phyloP scores from a whole-genome alignment of 169 alveolate species.

The Babesia microti region DNA sequence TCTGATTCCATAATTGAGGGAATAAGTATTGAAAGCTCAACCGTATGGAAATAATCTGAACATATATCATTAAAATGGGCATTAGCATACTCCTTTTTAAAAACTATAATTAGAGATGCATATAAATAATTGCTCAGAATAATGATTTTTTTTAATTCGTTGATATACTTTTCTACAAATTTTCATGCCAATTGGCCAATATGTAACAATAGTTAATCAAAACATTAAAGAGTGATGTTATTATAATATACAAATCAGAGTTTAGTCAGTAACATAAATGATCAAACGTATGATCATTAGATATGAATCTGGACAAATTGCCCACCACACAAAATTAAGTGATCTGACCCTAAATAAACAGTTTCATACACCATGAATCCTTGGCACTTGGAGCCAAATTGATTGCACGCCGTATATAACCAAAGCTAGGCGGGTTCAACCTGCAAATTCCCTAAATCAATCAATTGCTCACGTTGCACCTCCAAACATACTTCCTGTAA shows the following conservation, averaged over 20 bases:
- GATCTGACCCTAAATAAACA: conserved; percentile 17
- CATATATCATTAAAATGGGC: background rate
- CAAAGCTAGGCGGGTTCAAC: conserved; percentile 79
- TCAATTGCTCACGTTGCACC: conserved; percentile 67
- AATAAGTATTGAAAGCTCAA: conserved; percentile 61
- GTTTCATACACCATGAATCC: conserved; percentile 78
- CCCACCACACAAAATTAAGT: conserved; percentile 21
- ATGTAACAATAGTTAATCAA: no score
- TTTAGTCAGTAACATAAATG: background rate
- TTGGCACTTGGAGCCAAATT: conserved; percentile 80
- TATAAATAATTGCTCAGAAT: no score
- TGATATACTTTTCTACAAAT: no score
- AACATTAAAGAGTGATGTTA: no score
- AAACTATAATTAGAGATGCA: no score
- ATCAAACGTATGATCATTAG: background rate
- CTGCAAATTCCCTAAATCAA: conserved; percentile 77
- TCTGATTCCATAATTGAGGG: conserved; percentile 79
- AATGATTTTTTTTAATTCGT: no score
- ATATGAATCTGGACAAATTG: conserved; percentile 9
- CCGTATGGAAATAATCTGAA: conserved; percentile 72
- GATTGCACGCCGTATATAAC: conserved; percentile 77
- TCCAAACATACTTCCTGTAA: conserved; percentile 82
- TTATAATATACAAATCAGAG: no score
- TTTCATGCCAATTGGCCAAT: no score
- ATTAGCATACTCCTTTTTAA: no score